Base-by-base conservation (phyloP, 768 basidiomycete genomes). In the Bullera alba region DNA sequence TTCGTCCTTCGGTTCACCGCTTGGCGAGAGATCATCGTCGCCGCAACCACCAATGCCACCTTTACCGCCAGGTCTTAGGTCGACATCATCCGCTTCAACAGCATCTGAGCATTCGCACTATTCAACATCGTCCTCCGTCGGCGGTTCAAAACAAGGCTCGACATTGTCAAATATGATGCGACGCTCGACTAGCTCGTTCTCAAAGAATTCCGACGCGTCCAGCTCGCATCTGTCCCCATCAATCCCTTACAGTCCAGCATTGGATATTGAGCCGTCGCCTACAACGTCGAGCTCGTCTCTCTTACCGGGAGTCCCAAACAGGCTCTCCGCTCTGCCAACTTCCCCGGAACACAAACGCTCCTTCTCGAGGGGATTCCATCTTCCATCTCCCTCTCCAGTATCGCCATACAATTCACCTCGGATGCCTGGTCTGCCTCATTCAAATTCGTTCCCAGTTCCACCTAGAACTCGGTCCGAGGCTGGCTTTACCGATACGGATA, bases 331-430 rank as follows among this genome's bases (percentile, higher is more conserved):
- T 16, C 25, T 8, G 15, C 38, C 46, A 3, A 41, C 53, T 12
- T 53, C 50, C 0, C 55, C 58, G 5, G 19, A 10, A 10, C 12
- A 39, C 8, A 21, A 7, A 26, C 44, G 51, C 12, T 60, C 66
- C 0, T 58, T 67, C 45, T 63, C 66, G 16, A 41, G 55, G 29
- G 66, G 66, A 0, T 68, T 63, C 35, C 66, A 68, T 49, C 50
- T 68, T 4, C 66, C 66, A 4, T 68, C 66, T 1, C 66, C 66
- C 25, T 50, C 58, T 2, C 60, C 60, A 32, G 45, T 52, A 10
- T 68, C 66, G 17, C 66, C 66, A 17, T 68, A 68, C 42, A 47
- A 44, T 29, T 45, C 42, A 1, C 7, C 19, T 36, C 30, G 15
- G 15, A 19, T 21, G 22, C 37, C 42, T 28, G 43, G 39, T 12